Evolutionary conservation across 202 grass and related monocot genomes (phyloP).

Genomic region (Setaria italica): DNA sequence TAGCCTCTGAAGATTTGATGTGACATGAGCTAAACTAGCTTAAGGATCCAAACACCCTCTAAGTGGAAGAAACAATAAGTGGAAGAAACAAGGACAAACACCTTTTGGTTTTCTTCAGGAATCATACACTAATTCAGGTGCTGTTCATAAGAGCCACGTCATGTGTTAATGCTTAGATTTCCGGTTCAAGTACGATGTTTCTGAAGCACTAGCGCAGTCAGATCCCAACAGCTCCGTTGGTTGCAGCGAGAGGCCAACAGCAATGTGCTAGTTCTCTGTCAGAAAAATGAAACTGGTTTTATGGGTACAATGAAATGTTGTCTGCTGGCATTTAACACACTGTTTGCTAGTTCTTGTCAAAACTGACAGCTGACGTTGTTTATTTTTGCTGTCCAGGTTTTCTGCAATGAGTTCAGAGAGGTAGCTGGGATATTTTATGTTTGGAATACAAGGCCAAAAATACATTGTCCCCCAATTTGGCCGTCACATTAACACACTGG

Average conservation of each 20-base stretch:
- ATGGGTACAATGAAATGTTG: neutral
- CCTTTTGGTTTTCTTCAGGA: constrained; percentile 10
- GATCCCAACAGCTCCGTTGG: neutral
- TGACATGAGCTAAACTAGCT: no score
- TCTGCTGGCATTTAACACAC: neutral
- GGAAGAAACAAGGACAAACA: neutral
- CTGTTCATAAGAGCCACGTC: neutral
- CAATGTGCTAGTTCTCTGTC: neutral
- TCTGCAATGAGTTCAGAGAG: neutral
- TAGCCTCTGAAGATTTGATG: no score
- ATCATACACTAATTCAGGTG: neutral
- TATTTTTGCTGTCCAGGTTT: neutral
- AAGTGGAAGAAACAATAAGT: no score
- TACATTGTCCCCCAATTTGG: neutral
- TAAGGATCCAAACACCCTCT: no score
- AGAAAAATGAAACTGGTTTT: neutral
- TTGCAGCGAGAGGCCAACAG: neutral
- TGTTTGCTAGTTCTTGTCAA: constrained; percentile 1
- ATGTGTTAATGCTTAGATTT: neutral
- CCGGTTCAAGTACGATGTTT: neutral
- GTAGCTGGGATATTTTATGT: neutral
- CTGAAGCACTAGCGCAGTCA: neutral
- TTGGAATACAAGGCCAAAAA: neutral
- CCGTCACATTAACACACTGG: neutral
- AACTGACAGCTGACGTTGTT: neutral